Conservation (phyloP, 257 asterid species). For the Rubia yunnanensis region DNA sequence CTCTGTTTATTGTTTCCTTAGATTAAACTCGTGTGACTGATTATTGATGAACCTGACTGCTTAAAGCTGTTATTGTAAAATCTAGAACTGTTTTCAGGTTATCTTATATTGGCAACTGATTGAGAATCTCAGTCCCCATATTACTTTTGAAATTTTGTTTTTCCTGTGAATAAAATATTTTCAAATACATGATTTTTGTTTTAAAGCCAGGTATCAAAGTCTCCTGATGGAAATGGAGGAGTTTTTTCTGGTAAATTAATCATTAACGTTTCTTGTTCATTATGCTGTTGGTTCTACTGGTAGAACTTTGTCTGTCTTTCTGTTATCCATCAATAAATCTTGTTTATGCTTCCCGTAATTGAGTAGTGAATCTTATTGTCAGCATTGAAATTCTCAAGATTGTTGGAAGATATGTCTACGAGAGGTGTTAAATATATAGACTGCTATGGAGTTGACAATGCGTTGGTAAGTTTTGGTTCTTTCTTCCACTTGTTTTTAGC, state of each 20-base stretch:
- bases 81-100: background rate
- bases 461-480: slow-evolving; percentile 49
- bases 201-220: slow-evolving; percentile 73
- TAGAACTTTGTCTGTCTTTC: background rate
- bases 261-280: background rate
- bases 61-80: background rate
- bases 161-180: slow-evolving; percentile 1
- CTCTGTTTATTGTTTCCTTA: too few relatives aligned
- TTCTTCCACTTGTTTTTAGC: background rate
- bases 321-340: slow-evolving; percentile 8
- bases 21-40: background rate
- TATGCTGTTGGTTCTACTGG: background rate
- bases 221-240: slow-evolving; percentile 99
- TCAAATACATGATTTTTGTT: slow-evolving; percentile 23
- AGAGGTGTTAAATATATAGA: slow-evolving; percentile 86
- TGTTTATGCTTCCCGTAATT: slow-evolving; percentile 10
- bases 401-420: slow-evolving; percentile 84
- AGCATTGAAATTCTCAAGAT: slow-evolving; percentile 68
- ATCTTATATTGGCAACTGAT: too few relatives aligned
- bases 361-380: slow-evolving; percentile 21
- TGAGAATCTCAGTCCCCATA: too few relatives aligned
- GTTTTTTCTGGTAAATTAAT: slow-evolving; percentile 63
- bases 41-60: background rate
- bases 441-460: slow-evolving; percentile 98
- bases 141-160: background rate